These are phyloP conservation scores for Allium fistulosum DNA, from an alignment of 106 monocot genomes.

Conservation along the genomic window DNA sequence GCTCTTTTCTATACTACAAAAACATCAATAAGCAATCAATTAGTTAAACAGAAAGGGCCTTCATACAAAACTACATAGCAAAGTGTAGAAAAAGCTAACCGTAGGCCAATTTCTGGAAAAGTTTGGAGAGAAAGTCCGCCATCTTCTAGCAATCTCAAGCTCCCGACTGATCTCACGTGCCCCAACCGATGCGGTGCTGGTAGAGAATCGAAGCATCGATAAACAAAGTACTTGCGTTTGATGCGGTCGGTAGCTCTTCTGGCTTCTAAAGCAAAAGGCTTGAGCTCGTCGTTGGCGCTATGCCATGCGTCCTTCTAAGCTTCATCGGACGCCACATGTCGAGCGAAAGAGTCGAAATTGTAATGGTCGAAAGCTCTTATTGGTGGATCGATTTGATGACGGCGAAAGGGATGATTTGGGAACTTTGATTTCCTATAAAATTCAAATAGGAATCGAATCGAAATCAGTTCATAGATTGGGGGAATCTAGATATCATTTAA, in stretches of 20 bases:
- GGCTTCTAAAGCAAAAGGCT: no score
- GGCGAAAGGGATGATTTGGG: neutral
- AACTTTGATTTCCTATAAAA: no score
- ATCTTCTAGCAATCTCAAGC: slow-evolving; percentile 64
- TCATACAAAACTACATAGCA: no score
- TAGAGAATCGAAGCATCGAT: slow-evolving; percentile 42
- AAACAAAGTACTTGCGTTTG: slow-evolving; percentile 52
- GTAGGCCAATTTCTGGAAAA: slow-evolving; percentile 86
- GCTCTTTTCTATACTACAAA: no score
- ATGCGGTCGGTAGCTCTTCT: no score
- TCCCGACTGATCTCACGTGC: slow-evolving; percentile 61
- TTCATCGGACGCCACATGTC: slow-evolving; percentile 52
- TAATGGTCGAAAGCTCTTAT: slow-evolving; percentile 42
- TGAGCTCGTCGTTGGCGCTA: no score
- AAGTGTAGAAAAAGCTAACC: slow-evolving; percentile 27
- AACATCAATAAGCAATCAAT: no score
- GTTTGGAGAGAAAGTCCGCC: slow-evolving; percentile 61
- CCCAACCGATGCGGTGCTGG: slow-evolving; percentile 24
- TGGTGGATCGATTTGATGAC: neutral
- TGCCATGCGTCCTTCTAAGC: slow-evolving; percentile 45
- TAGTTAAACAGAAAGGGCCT: no score
- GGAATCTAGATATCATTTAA: no score
- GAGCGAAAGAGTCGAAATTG: no score
- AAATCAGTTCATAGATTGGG: no score
- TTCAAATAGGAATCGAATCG: no score